Evolutionary conservation across 1,284 basidiomycete genomes (phyloP).

Genomic region (Quambalaria eucalypti): DNA sequence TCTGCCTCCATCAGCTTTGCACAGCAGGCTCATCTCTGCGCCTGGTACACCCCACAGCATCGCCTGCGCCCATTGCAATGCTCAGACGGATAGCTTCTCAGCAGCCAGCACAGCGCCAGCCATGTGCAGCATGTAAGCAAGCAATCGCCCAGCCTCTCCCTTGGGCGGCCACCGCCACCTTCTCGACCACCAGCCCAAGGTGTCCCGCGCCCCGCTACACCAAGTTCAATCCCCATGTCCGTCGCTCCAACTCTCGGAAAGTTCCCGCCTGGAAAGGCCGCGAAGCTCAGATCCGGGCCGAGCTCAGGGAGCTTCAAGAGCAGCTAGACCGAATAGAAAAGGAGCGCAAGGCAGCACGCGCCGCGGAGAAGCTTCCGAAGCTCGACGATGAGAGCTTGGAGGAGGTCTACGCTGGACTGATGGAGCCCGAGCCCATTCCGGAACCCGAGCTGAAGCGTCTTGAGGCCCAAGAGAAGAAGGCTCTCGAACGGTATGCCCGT

Average conservation of each 20-base stretch:
- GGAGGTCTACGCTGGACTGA: constrained; percentile 32
- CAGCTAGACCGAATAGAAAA: constrained; percentile 22
- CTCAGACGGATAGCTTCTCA: too few relatives aligned
- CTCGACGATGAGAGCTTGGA: constrained; percentile 35
- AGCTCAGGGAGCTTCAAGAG: constrained; percentile 21
- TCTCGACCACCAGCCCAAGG: too few relatives aligned
- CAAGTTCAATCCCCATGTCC: too few relatives aligned
- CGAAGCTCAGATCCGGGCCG: constrained; percentile 16
- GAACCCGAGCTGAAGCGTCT: background rate
- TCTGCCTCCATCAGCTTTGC: too few relatives aligned
- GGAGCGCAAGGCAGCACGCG: constrained; percentile 19
- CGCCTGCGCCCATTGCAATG: too few relatives aligned
- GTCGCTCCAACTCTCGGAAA: background rate
- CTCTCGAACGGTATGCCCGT: background rate
- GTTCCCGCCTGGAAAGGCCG: background rate
- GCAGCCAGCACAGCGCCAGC: too few relatives aligned
- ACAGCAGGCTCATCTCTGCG: too few relatives aligned
- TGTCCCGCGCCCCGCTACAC: too few relatives aligned
- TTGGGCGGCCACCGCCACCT: too few relatives aligned
- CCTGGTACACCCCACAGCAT: too few relatives aligned
- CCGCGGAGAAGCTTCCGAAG: constrained; percentile 26
- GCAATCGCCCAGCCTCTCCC: too few relatives aligned
- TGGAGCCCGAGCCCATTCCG: background rate
- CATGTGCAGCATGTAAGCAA: too few relatives aligned
- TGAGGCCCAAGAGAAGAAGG: background rate